These are phyloP conservation scores for Arabidopsis arenosa DNA, from an alignment of 345 rosid genomes.

Conservation along the genomic window DNA sequence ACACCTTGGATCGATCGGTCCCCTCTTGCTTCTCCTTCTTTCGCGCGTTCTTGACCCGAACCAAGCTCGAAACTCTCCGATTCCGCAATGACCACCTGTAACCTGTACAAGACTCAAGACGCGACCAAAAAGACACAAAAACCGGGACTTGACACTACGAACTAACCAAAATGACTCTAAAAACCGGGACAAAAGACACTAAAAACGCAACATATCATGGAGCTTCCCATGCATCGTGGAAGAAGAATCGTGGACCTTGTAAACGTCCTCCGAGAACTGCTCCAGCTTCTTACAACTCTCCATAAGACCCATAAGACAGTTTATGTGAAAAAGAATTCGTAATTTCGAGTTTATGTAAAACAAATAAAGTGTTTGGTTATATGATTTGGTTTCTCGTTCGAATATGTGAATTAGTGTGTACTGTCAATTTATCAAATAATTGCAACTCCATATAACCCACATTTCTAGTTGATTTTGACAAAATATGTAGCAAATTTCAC, in stretches of 20 bases:
- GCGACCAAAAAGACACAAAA: no score
- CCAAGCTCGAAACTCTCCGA: no score
- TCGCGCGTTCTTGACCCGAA: no score
- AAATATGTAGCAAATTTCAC: no score
- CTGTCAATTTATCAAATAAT: neutral
- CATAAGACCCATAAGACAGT: neutral
- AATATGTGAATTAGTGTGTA: neutral
- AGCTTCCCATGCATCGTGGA: slow-evolving; percentile 11
- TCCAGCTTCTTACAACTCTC: slow-evolving; percentile 16
- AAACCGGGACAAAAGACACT: no score
- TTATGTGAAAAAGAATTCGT: neutral
- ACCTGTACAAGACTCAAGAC: no score
- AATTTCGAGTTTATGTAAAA: neutral
- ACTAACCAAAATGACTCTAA: no score
- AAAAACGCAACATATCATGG: neutral
- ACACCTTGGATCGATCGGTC: no score
- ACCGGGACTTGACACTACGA: no score
- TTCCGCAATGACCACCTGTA: no score
- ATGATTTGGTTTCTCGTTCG: neutral
- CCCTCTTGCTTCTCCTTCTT: no score
- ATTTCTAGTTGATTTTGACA: neutral
- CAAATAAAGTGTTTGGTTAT: neutral
- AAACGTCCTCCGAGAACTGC: slow-evolving; percentile 2
- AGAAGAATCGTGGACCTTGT: neutral
- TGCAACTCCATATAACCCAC: neutral